Conservation (phyloP, 305 asterid species). For the Solanum hybrid region DNA sequence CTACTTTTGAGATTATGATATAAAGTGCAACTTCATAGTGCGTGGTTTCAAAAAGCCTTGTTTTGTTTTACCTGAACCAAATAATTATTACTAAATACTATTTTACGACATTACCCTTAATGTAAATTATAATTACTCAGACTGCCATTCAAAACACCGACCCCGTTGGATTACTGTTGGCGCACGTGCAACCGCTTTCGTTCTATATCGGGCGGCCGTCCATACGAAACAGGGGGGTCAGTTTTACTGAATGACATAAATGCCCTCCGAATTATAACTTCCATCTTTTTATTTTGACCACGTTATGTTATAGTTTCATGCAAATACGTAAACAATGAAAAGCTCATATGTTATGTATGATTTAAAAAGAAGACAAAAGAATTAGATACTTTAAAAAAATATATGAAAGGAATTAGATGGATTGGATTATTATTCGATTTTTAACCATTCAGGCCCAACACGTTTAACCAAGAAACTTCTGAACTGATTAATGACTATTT, state of each 20-base stretch:
- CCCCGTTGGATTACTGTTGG: background rate
- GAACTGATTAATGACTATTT: too few species aligned
- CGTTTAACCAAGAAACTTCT: background rate
- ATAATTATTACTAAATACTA: background rate
- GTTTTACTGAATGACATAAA: background rate
- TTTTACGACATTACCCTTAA: background rate
- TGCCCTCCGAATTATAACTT: background rate
- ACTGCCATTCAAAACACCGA: background rate
- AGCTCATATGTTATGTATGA: background rate
- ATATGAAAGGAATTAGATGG: background rate
- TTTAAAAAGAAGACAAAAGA: background rate
- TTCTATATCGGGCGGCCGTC: background rate
- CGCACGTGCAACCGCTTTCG: background rate
- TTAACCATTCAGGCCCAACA: background rate
- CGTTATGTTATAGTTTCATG: background rate
- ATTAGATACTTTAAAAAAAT: background rate
- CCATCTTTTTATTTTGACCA: background rate
- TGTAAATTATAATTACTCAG: background rate
- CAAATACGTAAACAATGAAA: background rate
- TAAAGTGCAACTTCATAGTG: background rate
- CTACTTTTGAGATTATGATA: background rate
- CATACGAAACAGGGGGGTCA: background rate
- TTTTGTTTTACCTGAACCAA: slow-evolving; percentile 5
- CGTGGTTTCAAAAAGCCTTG: background rate
- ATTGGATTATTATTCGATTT: background rate